Percentiles rank a stretch among this genome's conserved stretches.
These are phyloP conservation scores for Carex arenaria DNA, from an alignment of 202 grass and related monocot species.

Conservation along the genomic window DNA sequence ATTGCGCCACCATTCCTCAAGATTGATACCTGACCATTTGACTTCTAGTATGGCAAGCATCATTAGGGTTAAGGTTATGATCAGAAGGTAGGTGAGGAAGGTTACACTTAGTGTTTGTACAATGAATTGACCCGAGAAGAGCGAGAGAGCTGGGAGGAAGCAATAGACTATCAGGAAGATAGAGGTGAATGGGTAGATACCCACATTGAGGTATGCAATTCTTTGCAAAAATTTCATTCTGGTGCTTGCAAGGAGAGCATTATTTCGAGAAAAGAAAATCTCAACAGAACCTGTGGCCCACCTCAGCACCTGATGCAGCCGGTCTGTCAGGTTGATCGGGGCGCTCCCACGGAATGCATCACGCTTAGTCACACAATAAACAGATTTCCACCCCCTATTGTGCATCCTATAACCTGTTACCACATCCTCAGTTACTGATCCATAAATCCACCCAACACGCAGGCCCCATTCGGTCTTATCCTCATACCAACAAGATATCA, in stretches of 20 bases:
- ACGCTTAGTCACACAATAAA: slow-evolving; percentile 96
- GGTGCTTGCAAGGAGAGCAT: slow-evolving; percentile 72
- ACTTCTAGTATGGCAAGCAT: slow-evolving; percentile 78
- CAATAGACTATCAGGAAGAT: slow-evolving; percentile 97
- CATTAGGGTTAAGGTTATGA: slow-evolving; percentile 61
- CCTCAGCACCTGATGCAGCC: slow-evolving; percentile 88
- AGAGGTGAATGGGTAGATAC: slow-evolving; percentile 94
- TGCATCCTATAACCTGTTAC: slow-evolving; percentile 97
- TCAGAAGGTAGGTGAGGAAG: slow-evolving; percentile 80
- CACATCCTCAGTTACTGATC: slow-evolving; percentile 94
- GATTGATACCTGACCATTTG: slow-evolving; percentile 78
- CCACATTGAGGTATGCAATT: slow-evolving; percentile 87
- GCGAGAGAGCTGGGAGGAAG: slow-evolving; percentile 88
- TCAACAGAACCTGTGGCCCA: slow-evolving; percentile 97
- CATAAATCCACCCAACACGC: slow-evolving; percentile 96
- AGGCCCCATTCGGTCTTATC: slow-evolving; percentile 96
- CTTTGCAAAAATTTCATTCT: slow-evolving; percentile 83
- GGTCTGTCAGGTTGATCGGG: slow-evolving; percentile 89
- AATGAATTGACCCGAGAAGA: slow-evolving; percentile 94
- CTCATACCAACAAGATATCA: slow-evolving; percentile 97
- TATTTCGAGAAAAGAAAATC: slow-evolving; percentile 97
- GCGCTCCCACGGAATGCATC: slow-evolving; percentile 95
- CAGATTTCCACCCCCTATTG: slow-evolving; percentile 94
- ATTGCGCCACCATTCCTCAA: slow-evolving; percentile 97
- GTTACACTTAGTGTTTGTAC: slow-evolving; percentile 59